Evolutionary conservation across 805 yeast species (phyloP), one percentile per base, ranked within the genome.

Genomic region (Tanozyma kutaoensis): DNA sequence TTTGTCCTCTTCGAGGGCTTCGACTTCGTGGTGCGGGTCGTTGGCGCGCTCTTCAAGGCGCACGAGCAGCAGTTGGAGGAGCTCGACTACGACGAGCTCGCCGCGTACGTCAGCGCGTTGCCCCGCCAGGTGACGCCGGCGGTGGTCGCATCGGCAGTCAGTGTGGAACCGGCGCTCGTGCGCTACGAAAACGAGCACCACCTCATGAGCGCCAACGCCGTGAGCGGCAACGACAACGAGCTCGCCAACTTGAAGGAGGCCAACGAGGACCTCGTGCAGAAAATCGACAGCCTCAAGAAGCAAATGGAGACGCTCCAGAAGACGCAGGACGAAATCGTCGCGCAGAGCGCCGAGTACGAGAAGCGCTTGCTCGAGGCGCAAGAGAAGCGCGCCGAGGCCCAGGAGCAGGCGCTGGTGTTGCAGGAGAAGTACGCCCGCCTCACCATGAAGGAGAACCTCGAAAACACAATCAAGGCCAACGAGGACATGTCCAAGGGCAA

Each of bases 1-100:
- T 46, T 57, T 21, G 37, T 58, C 9, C 43, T 58, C 17, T 44
- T 60, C 26, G 62, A 59, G 36, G 66, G 66, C 5, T 46, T 52
- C 28, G 58, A 52, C 30, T 50, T 48, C 30, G 30, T 59, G 6
- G 31, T 46, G 7, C 40, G 60, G 15, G 27, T 56, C 5, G 31
- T 51, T 8, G 43, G 48, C 3, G 46, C 45, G 24, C 24, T 42
- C 3, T 48, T 53, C 28, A 22, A 29, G 4, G 28, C 30, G 6
- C 37, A 42, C 14, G 20, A 34, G 18, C 37, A 28, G 0, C 22
- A 31, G 14, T 34, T 58, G 9, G 11, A 41, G 16, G 23, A 22
- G 5, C 28, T 45, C 3, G 32, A 40, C 4, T 54, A 54, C 8
- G 49, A 48, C 24, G 50, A 44, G 8, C 32, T 39, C 25, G 19